Evolutionary conservation across 2,329 filamentous ascomycete genomes (phyloP).

Genomic region (Pseudogymnoascus sp.): DNA sequence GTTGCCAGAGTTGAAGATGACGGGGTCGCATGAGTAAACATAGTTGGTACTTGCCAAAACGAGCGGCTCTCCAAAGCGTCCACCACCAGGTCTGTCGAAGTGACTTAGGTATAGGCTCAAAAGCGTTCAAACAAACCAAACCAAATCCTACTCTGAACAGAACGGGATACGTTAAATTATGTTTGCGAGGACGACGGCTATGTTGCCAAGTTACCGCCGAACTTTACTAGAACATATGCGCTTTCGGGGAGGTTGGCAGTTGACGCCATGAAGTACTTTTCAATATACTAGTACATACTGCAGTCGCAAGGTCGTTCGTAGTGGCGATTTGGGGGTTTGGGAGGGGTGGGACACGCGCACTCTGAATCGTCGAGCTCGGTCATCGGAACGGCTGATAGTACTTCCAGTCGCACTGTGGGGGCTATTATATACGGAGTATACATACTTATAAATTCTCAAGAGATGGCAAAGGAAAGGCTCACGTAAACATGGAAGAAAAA

Average conservation of each 20-base stretch:
- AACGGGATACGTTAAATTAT: neutral
- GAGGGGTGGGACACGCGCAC: neutral
- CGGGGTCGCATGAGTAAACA: conserved; percentile 18
- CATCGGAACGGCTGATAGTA: neutral
- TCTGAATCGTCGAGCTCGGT: neutral
- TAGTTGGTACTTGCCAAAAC: conserved; percentile 11
- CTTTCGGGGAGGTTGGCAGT: conserved; percentile 8
- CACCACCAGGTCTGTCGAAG: neutral
- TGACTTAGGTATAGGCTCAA: neutral
- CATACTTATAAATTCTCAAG: neutral
- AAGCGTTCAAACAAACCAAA: neutral
- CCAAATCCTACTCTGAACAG: neutral
- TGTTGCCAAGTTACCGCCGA: neutral
- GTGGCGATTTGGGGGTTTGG: conserved; percentile 1
- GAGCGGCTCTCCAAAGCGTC: conserved; percentile 2
- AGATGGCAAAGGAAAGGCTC: neutral
- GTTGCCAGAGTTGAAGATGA: conserved; percentile 18
- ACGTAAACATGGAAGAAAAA: neutral
- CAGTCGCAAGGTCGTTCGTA: neutral
- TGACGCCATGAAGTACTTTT: conserved; percentile 9
- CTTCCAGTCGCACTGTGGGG: neutral
- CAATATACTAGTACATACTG: neutral
- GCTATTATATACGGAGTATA: neutral
- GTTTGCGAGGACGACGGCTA: neutral
- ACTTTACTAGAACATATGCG: neutral